phyloP scores from a whole-genome alignment of 2,329 filamentous ascomycete genomes.

The Cladosporium sp. region DNA sequence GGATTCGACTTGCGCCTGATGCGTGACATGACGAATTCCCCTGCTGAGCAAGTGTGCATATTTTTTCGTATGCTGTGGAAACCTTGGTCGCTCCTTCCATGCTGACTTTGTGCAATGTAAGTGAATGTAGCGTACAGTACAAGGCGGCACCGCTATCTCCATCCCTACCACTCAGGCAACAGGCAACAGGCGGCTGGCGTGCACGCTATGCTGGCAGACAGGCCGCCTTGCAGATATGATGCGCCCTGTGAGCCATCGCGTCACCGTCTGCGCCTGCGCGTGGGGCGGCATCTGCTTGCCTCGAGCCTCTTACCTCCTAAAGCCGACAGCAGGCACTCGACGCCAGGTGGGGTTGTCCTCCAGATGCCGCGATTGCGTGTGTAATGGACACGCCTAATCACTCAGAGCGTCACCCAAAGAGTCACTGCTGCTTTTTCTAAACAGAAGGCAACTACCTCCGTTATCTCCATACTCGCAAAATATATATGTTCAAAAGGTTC shows the following conservation, averaged over 20 bases:
- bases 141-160: not conserved
- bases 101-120: not conserved
- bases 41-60: not conserved
- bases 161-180: not conserved
- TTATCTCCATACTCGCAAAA: not conserved
- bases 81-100: not conserved
- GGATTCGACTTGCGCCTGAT: not conserved
- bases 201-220: not conserved
- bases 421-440: not conserved
- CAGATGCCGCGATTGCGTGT: not conserved
- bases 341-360: not conserved
- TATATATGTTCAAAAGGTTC: slow-evolving; percentile 3
- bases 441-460: not conserved
- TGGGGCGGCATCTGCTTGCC: slow-evolving; percentile 3
- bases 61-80: not conserved
- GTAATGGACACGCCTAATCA: not conserved
- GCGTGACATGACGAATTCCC: not conserved
- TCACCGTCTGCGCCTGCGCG: slow-evolving; percentile 7
- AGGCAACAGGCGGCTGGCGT: not conserved
- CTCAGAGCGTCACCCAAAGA: not conserved
- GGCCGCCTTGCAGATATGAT: slow-evolving; percentile 5
- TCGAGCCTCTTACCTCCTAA: slow-evolving; percentile 4
- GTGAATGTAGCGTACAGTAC: not conserved
- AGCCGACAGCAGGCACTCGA: not conserved
- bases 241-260: slow-evolving; percentile 9